Evolutionary conservation across 148 eudicot genomes (phyloP), one percentile per base, ranked within the genome.

Genomic region (Camellia lanceoleosa): DNA sequence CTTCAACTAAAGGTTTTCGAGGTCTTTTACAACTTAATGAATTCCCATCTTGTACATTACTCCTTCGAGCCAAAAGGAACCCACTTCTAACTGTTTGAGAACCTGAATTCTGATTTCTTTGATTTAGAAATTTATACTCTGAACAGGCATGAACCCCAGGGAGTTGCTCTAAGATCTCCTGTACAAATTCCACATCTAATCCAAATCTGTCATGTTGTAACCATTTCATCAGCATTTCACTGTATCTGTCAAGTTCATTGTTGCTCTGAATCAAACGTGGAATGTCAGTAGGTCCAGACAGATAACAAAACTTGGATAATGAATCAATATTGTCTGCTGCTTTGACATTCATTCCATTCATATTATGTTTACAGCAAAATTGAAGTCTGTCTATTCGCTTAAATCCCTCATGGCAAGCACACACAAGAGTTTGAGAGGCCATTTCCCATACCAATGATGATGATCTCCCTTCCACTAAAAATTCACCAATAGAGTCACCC

Each of bases 111-210:
- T 78, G 80, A 75, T 75, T 79, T 85, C 92, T 85, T 56, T 79
- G 67, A 58, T 69, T 84, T 71, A 89, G 78, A 71, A 52, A 63
- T 67, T 72, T 86, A 78, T 89, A 89, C 19, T 70, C 82, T 41
- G 81, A 78, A 82, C 92, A 89, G n/a, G 78, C 75, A 23, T 42
- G 7, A 69, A 79, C 84, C 67, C 78, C 84, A 42, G 90, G 92
- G 82, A 87, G 90, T 80, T 85, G 84, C 71, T 89, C 92, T 59
- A 89, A 51, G 56, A 89, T 79, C 67, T 89, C 92, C 76, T 85
- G 92, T 47, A 89, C 86, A 78, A 89, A 87, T 51, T 87, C 92
- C 15, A 72, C 71, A 66, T 89, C 88, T 30, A 89, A 74, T 49
- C 88, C 92, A 84, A 89, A 89, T 75, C 92, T 85, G 71, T 89